phyloP scores from a whole-genome alignment of 2,329 filamentous ascomycete species.

The Lasiodiplodia sp. region DNA sequence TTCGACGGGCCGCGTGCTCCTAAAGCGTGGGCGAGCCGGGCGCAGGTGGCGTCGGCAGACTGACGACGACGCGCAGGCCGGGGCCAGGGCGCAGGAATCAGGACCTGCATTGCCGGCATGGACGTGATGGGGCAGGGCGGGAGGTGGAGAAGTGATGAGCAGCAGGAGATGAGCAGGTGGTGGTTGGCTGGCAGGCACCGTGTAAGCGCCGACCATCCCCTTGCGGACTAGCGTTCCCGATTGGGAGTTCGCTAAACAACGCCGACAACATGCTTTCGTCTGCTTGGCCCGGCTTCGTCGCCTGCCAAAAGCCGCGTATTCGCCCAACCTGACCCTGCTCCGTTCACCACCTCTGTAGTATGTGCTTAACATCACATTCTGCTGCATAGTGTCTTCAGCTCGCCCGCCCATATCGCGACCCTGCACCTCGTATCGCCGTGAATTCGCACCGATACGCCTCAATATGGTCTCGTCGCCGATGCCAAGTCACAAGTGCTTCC shows the following conservation, averaged over 20 bases:
- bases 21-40: neutral
- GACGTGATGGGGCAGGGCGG: conserved; percentile 25
- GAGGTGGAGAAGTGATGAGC: conserved; percentile 23
- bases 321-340: neutral
- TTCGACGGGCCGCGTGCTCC: conserved; percentile 1
- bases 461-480: neutral
- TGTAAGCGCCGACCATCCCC: conserved; percentile 20
- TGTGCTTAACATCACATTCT: conserved; percentile 1
- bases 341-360: neutral
- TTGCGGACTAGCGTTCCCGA: neutral
- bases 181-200: conserved; percentile 20
- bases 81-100: conserved; percentile 4
- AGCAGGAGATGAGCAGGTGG: neutral
- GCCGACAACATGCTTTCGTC: conserved; percentile 14
- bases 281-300: conserved; percentile 8
- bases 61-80: conserved; percentile 18
- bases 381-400: neutral
- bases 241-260: conserved; percentile 3
- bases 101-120: conserved; percentile 25
- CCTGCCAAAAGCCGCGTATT: conserved; percentile 5
- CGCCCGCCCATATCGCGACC: neutral
- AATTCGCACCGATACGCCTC: neutral
- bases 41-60: conserved; percentile 22
- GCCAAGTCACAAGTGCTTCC: neutral
- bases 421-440: conserved; percentile 5